Evolutionary conservation across 2,329 filamentous ascomycete species (phyloP).

Genomic region (Magnaporthiopsis incrustans): DNA sequence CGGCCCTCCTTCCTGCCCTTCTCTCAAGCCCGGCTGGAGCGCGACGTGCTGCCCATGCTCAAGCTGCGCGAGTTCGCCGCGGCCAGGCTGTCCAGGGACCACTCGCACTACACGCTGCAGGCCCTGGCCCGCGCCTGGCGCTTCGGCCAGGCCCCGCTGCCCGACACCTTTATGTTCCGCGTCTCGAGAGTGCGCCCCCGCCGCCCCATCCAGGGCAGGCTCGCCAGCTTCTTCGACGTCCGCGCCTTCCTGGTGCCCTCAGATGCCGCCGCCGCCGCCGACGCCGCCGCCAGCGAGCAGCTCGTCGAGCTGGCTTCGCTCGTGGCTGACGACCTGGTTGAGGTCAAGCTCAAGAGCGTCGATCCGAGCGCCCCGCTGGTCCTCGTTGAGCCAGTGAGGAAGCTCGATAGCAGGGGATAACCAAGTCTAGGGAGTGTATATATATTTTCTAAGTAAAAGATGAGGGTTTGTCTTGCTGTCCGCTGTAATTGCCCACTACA

Average conservation of each 20-base stretch:
- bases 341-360: constrained; percentile 46
- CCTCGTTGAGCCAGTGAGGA: constrained; percentile 34
- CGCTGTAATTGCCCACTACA: no score
- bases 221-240: constrained; percentile 44
- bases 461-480: no score
- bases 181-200: constrained; percentile 29
- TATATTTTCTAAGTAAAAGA: background rate
- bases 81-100: constrained; percentile 22
- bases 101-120: constrained; percentile 48
- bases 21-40: constrained; percentile 28
- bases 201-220: constrained; percentile 27
- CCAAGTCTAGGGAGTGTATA: background rate
- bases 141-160: constrained; percentile 38
- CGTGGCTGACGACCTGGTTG: constrained; percentile 40
- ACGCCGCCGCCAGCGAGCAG: constrained; percentile 1
- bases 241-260: constrained; percentile 30
- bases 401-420: background rate
- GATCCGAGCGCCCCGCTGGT: constrained; percentile 40
- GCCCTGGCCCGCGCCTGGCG: constrained; percentile 53
- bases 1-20: constrained; percentile 36
- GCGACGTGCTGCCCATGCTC: constrained; percentile 39
- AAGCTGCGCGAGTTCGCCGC: constrained; percentile 44
- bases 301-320: constrained; percentile 20
- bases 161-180: constrained; percentile 39
- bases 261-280: constrained; percentile 25